Conservation (phyloP, 768 basidiomycete genomes). For the Psilocybe subaeruginosa region DNA sequence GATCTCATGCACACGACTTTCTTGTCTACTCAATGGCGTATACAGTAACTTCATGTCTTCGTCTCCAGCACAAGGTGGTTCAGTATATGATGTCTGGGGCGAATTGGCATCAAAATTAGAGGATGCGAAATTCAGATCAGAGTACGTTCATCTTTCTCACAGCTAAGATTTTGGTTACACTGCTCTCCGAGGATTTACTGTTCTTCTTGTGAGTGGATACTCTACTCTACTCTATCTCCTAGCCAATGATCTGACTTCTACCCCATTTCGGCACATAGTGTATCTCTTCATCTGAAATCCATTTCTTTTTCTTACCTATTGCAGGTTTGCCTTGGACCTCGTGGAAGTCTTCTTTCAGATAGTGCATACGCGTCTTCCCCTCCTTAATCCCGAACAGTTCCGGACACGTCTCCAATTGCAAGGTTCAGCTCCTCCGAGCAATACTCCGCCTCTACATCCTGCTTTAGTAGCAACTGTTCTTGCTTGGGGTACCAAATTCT, state of each 20-base stretch:
- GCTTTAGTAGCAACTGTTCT: slow-evolving; percentile 85
- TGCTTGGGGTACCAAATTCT: slow-evolving; percentile 93
- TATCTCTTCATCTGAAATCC: slow-evolving; percentile 21
- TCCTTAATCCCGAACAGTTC: slow-evolving; percentile 84
- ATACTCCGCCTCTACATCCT: slow-evolving; percentile 59
- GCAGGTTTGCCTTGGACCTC: slow-evolving; percentile 88
- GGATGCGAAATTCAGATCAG: slow-evolving; percentile 73
- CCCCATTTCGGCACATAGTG: slow-evolving; percentile 14
- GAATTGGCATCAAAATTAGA: slow-evolving; percentile 73
- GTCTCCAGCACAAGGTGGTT: slow-evolving; percentile 36
- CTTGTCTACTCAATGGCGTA: slow-evolving; percentile 26
- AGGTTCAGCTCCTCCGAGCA: slow-evolving; percentile 29
- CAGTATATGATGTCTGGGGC: slow-evolving; percentile 73
- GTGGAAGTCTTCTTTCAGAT: slow-evolving; percentile 96
- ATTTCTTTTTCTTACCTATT: slow-evolving; percentile 9
- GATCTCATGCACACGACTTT: slow-evolving; percentile 26
- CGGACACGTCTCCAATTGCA: slow-evolving; percentile 66
- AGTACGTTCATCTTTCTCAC: slow-evolving; percentile 62
- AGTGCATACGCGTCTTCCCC: slow-evolving; percentile 85
- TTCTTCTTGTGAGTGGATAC: slow-evolving; percentile 12
- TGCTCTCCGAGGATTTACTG: slow-evolving; percentile 22
- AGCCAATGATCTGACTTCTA: slow-evolving; percentile 13
- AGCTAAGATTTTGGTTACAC: slow-evolving; percentile 28
- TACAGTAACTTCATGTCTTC: slow-evolving; percentile 39
- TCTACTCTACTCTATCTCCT: slow-evolving; percentile 2